These are phyloP conservation scores for Prunus yedoensis DNA, from an alignment of 331 rosid species.

Conservation along the genomic window DNA sequence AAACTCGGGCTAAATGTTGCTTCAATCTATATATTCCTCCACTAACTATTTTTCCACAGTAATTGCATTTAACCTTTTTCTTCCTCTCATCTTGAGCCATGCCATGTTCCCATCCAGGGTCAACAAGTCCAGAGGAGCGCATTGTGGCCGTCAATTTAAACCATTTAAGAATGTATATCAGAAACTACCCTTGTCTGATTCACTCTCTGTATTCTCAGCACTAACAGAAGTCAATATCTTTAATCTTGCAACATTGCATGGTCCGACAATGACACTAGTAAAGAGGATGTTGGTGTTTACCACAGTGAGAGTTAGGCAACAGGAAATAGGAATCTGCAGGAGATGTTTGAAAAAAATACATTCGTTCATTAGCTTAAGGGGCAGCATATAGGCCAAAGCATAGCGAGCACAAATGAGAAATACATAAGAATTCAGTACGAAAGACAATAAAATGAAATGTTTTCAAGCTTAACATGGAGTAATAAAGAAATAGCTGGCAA, in stretches of 20 bases:
- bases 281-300: not conserved
- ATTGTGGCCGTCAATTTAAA: conserved; percentile 54
- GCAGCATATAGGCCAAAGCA: not conserved
- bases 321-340: conserved; percentile 4
- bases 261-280: not conserved
- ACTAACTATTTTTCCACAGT: conserved; percentile 94
- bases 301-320: not conserved
- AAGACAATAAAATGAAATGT: not conserved
- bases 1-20: conserved; percentile 96
- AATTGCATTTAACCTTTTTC: conserved; percentile 96
- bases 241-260: conserved; percentile 6
- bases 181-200: conserved; percentile 24
- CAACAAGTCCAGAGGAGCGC: conserved; percentile 79
- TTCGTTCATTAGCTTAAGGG: not conserved
- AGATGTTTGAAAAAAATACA: not conserved
- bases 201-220: conserved; percentile 8
- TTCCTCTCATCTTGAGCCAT: conserved; percentile 91
- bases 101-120: conserved; percentile 99
- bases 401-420: not conserved
- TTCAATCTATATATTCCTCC: conserved; percentile 95
- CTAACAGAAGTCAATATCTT: not conserved
- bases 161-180: conserved; percentile 19
- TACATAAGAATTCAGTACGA: not conserved
- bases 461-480: not conserved
- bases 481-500: not conserved